Base-by-base conservation (phyloP, 352 stramenopile species). In the Proteromonas lacertae region DNA sequence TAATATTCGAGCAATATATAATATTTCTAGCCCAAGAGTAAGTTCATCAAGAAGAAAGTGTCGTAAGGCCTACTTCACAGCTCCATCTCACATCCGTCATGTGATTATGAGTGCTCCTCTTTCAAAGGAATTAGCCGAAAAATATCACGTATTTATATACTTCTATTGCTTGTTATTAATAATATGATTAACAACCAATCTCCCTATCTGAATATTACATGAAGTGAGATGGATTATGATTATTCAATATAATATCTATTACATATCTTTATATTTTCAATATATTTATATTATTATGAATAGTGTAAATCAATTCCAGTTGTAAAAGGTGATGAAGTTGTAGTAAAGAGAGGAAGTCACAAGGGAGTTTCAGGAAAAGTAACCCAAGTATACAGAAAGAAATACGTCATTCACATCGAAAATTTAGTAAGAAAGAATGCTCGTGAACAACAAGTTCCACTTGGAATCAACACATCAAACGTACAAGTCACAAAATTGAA, bases 401-500 rank as follows among this genome's bases (percentile, higher is more conserved):
- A 97, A 68, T 97, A 92, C 57, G 80, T 94, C 37, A 87, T 97
- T 50, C 81, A 97, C 63, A 72, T 99, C 43, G 86, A 96, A 56
- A 74, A 81, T 50, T 75, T 96, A 44, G 87, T 87, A 32, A 66
- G 79, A 40, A 79, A 94, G 51, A 99, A 99, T 73, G 75, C 73
- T 37, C 95, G 95, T 60, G 82, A 80, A 46, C 30, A 49, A 29
- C 68, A 66, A 32, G 77, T 94, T 43, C 71, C 77, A 29, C 76
- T 96, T 41, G 81, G 81, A 54, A 86, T 99, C 50, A 73, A 92
- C 53, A 69, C 84, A 28, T 95, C 78, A 34, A 93, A 92, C 60
- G 65, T 96, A 36, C 64, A 90, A 36, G 96, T 99, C 63, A 95
- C 81, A 48, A 96, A 96, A 64, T 62, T 99, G 44, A 96, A 96